Evolutionary conservation across 768 basidiomycete species (phyloP), one percentile per base, ranked within the genome.

Genomic region (Mycena pura): DNA sequence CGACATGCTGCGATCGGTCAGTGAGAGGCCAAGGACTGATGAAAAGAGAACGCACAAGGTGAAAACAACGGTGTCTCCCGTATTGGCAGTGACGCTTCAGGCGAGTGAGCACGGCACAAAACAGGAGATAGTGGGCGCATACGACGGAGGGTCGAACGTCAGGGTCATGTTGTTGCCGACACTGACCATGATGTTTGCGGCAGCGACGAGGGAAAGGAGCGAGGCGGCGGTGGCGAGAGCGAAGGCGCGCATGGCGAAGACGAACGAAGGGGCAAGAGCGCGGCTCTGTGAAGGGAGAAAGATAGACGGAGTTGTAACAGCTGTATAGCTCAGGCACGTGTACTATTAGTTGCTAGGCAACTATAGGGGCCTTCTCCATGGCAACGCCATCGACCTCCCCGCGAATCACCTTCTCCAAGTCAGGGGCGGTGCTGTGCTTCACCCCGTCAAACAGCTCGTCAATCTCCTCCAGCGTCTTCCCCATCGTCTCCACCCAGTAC

Each of bases 401-500:
- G 21, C 57, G 51, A 6, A 67, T 63, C 40, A 69, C 66, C 32
- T 55, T 60, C 50, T 65, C 66, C 41, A 69, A 27, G 48, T 69
- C 66, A 3, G 66, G 68, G 13, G 64, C 64, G 39, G 61, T 58
- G 40, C 36, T 64, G 31, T 69, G 66, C 41, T 66, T 68, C 25
- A 56, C 57, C 13, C 68, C 68, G 14, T 69, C 68, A 22, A 69
- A 47, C 14, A 69, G 43, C 58, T 65, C 68, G 32, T 69, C 68
- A 19, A 69, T 69, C 56, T 69, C 68, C 41, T 69, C 66, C 36
- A 69, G 48, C 38, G 68, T 67, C 60, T 63, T 69, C 9, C 59
- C 59, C 44, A 56, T 55, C 29, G 68, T 69, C 53, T 69, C 68
- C n/a, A 69, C 62, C 68, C 68, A 69, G 57, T 64, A 69, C 36